A percentile compares a stretch with the other conserved stretches of the same genome.
Conservation (phyloP, 2,329 filamentous ascomycete genomes). For the Aspergillus uvarum region DNA sequence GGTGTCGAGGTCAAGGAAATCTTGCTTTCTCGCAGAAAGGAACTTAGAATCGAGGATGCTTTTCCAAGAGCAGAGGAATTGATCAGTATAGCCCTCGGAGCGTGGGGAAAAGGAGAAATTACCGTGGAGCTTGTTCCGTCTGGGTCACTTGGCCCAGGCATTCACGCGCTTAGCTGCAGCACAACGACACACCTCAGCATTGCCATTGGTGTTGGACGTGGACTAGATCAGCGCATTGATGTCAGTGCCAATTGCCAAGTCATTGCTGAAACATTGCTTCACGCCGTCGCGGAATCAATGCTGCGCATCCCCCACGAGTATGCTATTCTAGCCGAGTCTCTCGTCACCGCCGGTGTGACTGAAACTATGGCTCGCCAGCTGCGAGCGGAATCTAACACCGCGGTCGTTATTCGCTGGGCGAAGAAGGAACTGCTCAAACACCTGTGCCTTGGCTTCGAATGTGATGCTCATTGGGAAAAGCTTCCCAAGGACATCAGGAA, state of each 20-base stretch:
- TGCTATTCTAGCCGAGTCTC: constrained; percentile 34
- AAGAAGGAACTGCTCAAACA: constrained; percentile 49
- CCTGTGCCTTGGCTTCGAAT: constrained; percentile 51
- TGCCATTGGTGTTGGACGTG: constrained; percentile 33
- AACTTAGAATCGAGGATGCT: constrained; percentile 40
- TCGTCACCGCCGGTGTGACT: constrained; percentile 34
- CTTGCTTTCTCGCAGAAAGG: constrained; percentile 40
- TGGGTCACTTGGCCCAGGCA: constrained; percentile 34
- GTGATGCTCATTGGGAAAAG: constrained; percentile 53
- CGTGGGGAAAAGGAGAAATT: constrained; percentile 35
- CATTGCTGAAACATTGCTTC: constrained; percentile 41
- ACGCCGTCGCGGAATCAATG: constrained; percentile 37
- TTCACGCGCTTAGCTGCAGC: constrained; percentile 37
- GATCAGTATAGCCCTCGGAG: constrained; percentile 33
- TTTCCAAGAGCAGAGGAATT: constrained; percentile 45
- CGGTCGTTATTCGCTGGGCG: constrained; percentile 41
- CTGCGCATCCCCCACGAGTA: constrained; percentile 40
- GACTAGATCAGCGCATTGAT: constrained; percentile 32
- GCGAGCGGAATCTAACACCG: constrained; percentile 37
- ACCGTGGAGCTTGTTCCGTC: constrained; percentile 36
- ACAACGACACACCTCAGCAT: constrained; percentile 28
- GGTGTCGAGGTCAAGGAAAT: constrained; percentile 47
- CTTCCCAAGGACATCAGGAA: constrained; percentile 49
- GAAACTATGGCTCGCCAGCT: constrained; percentile 37
- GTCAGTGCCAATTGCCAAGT: constrained; percentile 38